Base-by-base conservation (phyloP, 768 basidiomycete genomes). In the Tylopilus sp. region DNA sequence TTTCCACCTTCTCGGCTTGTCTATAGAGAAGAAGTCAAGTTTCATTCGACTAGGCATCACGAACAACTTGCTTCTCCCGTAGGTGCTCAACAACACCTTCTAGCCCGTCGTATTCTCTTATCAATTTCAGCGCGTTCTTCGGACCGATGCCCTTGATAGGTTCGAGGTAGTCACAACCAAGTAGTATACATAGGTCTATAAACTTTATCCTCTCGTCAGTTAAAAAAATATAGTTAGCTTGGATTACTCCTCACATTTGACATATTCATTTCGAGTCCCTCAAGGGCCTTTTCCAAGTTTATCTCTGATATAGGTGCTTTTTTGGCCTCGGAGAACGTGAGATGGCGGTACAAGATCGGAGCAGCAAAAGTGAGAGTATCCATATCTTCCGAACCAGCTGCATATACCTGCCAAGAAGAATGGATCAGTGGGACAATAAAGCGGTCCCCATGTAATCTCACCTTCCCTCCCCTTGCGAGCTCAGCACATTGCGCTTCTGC, bases 401-500 rank as follows among this genome's bases (percentile, higher is more conserved):
- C 97, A 68, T 92, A 98, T 25, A 98, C 92, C 91, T 93, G 47
- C 6, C 28, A 48, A 34, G 40, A 48, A 34, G 40, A 37, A 45
- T 11, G 16, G 17, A 14, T 59, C 42, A 47, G n/a, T 19, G 37
- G 24, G 24, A 30, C 17, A 4, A 12, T 44, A 28, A 12, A 3
- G 52, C 25, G 7, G 37, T 17, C 34, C 30, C 44, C 38, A 48
- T 14, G 12, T 42, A n/a, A 21, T 25, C 55, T 14, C 47, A 87
- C 96, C 76, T 96, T 92, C 52, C 92, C 94, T 22, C 92, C 95
- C 29, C 93, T 83, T n/a, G 95, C 95, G 3, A 99, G 82, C 69
- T 98, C 97, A 6, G 97, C 97, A 60, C 97, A 98, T 65, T 99
- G 97, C 2, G 97, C 97, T 69, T 99, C 97, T 7, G 97, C 97